A percentile compares a stretch with the other conserved stretches of the same genome.
phyloP scores from a whole-genome alignment of 805 yeast species.

The Candida wancherniae region DNA sequence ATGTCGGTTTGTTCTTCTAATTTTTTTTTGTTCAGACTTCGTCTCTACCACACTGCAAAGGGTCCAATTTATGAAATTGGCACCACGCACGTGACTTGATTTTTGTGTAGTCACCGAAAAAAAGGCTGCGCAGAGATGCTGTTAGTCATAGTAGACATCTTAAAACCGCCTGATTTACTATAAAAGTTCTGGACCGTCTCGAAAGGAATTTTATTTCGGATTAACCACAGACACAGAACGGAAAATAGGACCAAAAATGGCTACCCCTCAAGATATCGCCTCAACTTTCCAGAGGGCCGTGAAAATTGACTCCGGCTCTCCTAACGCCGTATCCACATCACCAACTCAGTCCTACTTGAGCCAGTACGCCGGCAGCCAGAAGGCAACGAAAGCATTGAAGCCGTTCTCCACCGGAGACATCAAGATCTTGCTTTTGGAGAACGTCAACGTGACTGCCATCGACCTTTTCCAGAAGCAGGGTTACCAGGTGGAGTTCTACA shows the following conservation, averaged over 20 bases:
- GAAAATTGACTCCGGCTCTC: slow-evolving; percentile 41
- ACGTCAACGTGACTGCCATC: slow-evolving; percentile 90
- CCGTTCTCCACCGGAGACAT: slow-evolving; percentile 96
- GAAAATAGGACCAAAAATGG: too few relatives aligned
- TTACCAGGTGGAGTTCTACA: slow-evolving; percentile 93
- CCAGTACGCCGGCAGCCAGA: slow-evolving; percentile 45
- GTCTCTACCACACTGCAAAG: too few relatives aligned
- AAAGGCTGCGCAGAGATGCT: too few relatives aligned
- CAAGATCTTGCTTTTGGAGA: slow-evolving; percentile 85
- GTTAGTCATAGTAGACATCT: too few relatives aligned
- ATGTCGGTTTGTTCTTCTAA: too few relatives aligned
- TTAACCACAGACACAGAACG: too few relatives aligned
- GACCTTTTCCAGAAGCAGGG: slow-evolving; percentile 84
- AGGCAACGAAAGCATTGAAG: slow-evolving; percentile 68
- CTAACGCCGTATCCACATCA: slow-evolving; percentile 73
- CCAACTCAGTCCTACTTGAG: slow-evolving; percentile 73
- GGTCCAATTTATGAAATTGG: too few relatives aligned
- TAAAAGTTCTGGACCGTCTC: not conserved
- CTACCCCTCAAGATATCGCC: slow-evolving; percentile 66
- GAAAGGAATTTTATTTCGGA: too few relatives aligned
- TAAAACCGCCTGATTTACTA: too few relatives aligned
- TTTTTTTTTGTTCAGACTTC: too few relatives aligned
- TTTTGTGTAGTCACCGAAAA: too few relatives aligned
- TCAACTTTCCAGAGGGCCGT: slow-evolving; percentile 53
- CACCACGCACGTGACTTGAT: too few relatives aligned